Evolutionary conservation across 371 early-diverging fungal genomes (phyloP), one percentile per base, ranked within the genome.

Genomic region (Coemansia sp.): DNA sequence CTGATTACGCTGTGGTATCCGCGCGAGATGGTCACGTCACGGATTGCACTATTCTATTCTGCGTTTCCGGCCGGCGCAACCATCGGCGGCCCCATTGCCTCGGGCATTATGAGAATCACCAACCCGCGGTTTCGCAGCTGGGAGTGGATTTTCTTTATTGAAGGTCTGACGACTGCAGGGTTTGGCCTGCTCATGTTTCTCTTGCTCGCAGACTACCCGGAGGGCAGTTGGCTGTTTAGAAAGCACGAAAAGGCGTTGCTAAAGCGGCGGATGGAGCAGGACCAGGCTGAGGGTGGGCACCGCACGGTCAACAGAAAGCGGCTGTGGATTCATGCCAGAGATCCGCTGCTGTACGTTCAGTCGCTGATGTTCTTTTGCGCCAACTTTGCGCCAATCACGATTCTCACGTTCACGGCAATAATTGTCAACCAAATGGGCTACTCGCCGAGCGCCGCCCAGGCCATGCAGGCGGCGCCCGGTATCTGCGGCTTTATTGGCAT

Each of bases 101-200:
- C 85, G 52, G 87, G 85, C 5, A 78, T 89, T 43, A 73, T 62
- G 16, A 60, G 76, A 32, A 84, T 89, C 59, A 59, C 74, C 20
- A 65, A 68, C 35, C 67, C 62, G 10, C 78, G 74, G 11, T 59
- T 86, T 13, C 38, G 57, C 14, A 58, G 69, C 7, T 88, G 88
- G 88, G 76, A 80, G 70, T 87, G 88, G 84, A 62, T 91, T 50
- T 91, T 90, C 67, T 82, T 90, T 40, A 81, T 91, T 45, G 89
- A 90, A 66, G 90, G 90, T 2, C 61, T 90, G 45, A 86, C 87
- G 3, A 86, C 92, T 0, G 70, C 88, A 1, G 38, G 87, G 0
- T 77, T 88, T 50, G 84, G 90, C 9, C 42, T 86, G 32, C 59
- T 80, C 6, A 77, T 86, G 36, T 89, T 77, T 57, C 82, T 85